These are phyloP conservation scores for Calophaca sinica DNA, from an alignment of 306 rosid species.

Conservation along the genomic window DNA sequence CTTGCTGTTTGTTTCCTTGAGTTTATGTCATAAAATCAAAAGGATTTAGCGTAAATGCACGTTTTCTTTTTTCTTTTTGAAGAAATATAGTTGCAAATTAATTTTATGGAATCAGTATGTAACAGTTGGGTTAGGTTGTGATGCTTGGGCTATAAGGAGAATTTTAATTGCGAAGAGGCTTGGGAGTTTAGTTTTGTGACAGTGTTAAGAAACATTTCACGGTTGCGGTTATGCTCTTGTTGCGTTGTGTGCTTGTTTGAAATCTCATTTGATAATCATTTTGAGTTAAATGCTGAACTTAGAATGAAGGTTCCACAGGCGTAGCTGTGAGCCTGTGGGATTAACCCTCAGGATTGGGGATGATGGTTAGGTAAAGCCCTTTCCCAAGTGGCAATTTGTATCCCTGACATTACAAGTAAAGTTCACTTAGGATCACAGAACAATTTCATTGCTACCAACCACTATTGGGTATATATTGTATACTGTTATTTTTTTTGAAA, in stretches of 20 bases:
- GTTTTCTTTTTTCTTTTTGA: neutral
- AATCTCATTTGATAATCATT: slow-evolving; percentile 3
- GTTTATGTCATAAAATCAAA: slow-evolving; percentile 8
- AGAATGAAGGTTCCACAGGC: slow-evolving; percentile 6
- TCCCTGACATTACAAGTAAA: too few relatives aligned
- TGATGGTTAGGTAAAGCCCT: too few relatives aligned
- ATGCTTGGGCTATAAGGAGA: slow-evolving; percentile 9
- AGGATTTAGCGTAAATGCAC: neutral
- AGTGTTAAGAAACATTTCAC: neutral
- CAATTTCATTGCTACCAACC: too few relatives aligned
- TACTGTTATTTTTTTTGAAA: neutral
- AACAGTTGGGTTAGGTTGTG: slow-evolving; percentile 13
- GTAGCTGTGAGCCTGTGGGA: too few relatives aligned
- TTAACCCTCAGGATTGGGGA: too few relatives aligned
- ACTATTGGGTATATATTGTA: neutral
- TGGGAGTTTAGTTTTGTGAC: slow-evolving; percentile 34
- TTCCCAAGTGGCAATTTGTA: too few relatives aligned
- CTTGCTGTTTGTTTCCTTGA: slow-evolving; percentile 26
- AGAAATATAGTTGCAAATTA: too few relatives aligned
- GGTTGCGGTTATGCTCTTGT: neutral
- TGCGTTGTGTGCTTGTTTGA: neutral
- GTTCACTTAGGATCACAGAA: too few relatives aligned
- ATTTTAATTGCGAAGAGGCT: slow-evolving; percentile 11
- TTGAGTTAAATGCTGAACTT: slow-evolving; percentile 17
- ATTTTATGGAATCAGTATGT: neutral